These are phyloP conservation scores for Fusarium stilboides DNA, from an alignment of 2,329 filamentous ascomycete species.

Conservation along the genomic window DNA sequence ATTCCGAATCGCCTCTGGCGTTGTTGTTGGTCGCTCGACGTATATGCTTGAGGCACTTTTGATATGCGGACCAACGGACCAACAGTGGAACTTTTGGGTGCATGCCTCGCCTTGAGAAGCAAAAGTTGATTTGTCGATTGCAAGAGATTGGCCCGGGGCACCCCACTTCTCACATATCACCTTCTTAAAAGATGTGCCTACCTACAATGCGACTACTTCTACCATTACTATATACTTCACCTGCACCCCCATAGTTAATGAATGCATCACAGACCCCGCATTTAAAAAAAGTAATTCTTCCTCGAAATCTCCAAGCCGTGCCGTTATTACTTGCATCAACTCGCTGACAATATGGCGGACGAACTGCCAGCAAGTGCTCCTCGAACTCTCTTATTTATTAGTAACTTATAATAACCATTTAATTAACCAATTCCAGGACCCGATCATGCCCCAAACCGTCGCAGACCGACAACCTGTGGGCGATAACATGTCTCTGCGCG, in stretches of 20 bases:
- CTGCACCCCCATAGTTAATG: no score
- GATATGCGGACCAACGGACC: background rate
- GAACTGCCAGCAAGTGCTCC: background rate
- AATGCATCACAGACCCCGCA: background rate
- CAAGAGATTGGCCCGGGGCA: no score
- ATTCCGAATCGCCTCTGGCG: background rate
- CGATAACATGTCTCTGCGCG: background rate
- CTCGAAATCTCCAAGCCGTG: background rate
- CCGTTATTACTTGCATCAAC: background rate
- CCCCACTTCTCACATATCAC: no score
- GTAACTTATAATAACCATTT: rapidly evolving
- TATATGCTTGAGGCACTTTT: background rate
- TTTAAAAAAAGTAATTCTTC: background rate
- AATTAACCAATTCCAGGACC: background rate
- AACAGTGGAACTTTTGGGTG: slow-evolving; percentile 3
- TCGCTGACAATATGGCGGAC: background rate
- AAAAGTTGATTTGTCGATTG: no score
- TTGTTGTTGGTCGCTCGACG: background rate
- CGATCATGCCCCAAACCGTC: background rate
- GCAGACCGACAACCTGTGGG: background rate
- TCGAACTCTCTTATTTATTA: rapidly evolving
- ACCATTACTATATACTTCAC: background rate
- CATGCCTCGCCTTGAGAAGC: no score
- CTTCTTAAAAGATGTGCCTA: no score
- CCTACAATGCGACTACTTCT: no score